phyloP scores from a whole-genome alignment of 2,329 filamentous ascomycete species.

The Colletotrichum ledebouriae region DNA sequence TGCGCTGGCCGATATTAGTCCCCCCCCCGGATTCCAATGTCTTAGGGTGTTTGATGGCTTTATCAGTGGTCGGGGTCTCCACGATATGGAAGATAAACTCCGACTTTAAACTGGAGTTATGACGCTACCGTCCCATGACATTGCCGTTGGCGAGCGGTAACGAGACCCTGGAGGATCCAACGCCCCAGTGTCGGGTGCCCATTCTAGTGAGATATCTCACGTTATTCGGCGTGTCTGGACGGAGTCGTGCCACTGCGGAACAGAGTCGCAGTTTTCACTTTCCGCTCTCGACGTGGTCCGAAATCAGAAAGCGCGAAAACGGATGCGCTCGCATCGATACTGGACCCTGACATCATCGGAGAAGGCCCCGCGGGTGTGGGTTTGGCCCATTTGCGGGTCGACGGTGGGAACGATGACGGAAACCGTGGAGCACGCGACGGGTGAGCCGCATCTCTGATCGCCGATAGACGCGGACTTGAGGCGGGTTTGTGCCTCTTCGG shows the following conservation, averaged over 20 bases:
- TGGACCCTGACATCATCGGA: constrained; percentile 36
- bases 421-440: constrained; percentile 26
- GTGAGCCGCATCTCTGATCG: constrained; percentile 25
- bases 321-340: neutral
- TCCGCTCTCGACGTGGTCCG: neutral
- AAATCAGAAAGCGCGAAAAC: neutral
- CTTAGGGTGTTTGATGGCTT: neutral
- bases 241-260: constrained; percentile 7
- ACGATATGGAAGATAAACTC: neutral
- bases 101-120: constrained; percentile 27
- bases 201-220: neutral
- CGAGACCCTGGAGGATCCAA: neutral
- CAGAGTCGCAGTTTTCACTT: neutral
- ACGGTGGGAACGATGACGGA: constrained; percentile 39
- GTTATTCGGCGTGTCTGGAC: neutral
- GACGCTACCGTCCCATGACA: constrained; percentile 28
- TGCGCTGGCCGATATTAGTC: neutral
- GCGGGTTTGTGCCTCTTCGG: constrained; percentile 5
- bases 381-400: constrained; percentile 31
- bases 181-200: neutral
- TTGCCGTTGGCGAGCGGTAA: neutral
- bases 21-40: neutral
- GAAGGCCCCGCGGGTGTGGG: neutral
- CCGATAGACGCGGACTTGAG: constrained; percentile 14
- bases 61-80: constrained; percentile 11